These are phyloP conservation scores for Rosa hybrid DNA, from an alignment of 331 rosid species.

Conservation along the genomic window DNA sequence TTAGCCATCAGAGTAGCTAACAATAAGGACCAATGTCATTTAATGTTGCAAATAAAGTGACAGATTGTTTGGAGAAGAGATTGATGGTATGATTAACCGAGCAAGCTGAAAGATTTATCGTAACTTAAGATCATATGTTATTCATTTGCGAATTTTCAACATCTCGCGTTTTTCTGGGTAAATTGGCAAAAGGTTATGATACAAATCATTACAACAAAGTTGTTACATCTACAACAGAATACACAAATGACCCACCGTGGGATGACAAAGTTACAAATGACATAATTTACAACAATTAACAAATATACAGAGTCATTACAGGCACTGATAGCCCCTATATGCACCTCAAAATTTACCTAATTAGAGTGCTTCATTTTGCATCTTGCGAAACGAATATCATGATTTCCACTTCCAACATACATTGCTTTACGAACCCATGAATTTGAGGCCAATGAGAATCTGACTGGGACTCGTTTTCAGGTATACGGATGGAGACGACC, in stretches of 20 bases:
- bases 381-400: neutral
- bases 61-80: neutral
- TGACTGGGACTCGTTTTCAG: slow-evolving; percentile 8
- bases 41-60: neutral
- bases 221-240: neutral
- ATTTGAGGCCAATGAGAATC: neutral
- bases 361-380: neutral
- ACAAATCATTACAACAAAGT: neutral
- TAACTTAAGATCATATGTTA: neutral
- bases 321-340: neutral
- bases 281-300: slow-evolving; percentile 21
- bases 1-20: neutral
- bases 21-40: neutral
- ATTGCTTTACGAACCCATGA: neutral
- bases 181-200: neutral
- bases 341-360: neutral
- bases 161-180: neutral
- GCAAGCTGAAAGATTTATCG: too few relatives aligned
- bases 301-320: neutral
- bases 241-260: neutral
- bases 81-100: neutral
- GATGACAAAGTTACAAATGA: slow-evolving; percentile 4
- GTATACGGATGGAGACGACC: slow-evolving; percentile 14
- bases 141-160: neutral
- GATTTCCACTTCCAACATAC: neutral